Conservation (phyloP, 73 alveolate genomes). For the Diophrys appendiculata region DNA sequence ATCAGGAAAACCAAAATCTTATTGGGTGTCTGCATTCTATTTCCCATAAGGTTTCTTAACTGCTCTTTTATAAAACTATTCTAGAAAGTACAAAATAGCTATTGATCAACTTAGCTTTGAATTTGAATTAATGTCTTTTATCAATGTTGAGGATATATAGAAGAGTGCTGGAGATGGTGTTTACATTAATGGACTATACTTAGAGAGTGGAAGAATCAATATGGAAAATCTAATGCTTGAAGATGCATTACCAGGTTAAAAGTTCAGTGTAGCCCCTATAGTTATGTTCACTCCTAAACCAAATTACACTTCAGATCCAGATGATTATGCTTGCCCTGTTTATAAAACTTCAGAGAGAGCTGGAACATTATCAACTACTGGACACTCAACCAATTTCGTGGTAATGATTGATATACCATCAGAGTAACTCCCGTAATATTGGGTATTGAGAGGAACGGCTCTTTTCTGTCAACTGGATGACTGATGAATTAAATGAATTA, state of each 20-base stretch:
- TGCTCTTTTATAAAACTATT: constrained; percentile 94
- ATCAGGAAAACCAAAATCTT: constrained; percentile 75
- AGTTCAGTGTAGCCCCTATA: constrained; percentile 82
- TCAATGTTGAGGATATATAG: constrained; percentile 72
- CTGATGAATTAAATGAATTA: constrained; percentile 39
- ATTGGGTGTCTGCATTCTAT: constrained; percentile 94
- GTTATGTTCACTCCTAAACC: constrained; percentile 80
- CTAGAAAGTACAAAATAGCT: constrained; percentile 94
- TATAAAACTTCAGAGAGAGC: constrained; percentile 99
- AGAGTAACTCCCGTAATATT: constrained; percentile 79
- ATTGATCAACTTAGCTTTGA: constrained; percentile 94
- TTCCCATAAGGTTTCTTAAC: constrained; percentile 98
- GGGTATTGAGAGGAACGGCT: constrained; percentile 98
- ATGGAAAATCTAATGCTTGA: constrained; percentile 72
- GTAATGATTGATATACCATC: constrained; percentile 90
- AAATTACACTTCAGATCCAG: constrained; percentile 67
- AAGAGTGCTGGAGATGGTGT: constrained; percentile 91
- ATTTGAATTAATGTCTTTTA: constrained; percentile 74
- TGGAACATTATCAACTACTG: constrained; percentile 99
- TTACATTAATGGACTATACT: constrained; percentile 93
- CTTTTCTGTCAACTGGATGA: constrained; percentile 91
- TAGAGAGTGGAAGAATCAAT: constrained; percentile 92
- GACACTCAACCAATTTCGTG: constrained; percentile 96
- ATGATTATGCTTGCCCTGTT: constrained; percentile 94
- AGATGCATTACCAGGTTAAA: constrained; percentile 81